Percentiles rank a stretch among this genome's conserved stretches.
phyloP scores from a whole-genome alignment of 2,329 filamentous ascomycete species.

The Xylariaceae sp. region DNA sequence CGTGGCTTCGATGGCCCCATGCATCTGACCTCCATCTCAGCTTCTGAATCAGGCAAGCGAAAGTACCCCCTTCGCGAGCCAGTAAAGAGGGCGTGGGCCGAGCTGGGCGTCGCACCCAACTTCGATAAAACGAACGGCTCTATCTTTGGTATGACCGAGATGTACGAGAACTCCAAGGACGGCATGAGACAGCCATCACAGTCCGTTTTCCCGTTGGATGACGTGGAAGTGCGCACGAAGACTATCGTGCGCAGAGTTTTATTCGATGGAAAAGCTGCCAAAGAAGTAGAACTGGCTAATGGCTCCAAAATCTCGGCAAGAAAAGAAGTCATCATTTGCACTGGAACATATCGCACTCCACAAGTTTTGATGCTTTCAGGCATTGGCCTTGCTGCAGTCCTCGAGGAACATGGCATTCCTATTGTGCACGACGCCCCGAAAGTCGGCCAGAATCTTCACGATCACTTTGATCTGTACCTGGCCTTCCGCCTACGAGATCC shows the following conservation, averaged over 20 bases:
- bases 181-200: slow-evolving; percentile 21
- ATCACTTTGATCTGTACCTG: slow-evolving; percentile 23
- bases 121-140: slow-evolving; percentile 28
- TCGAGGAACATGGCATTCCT: slow-evolving; percentile 32
- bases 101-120: slow-evolving; percentile 27
- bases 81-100: slow-evolving; percentile 29
- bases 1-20: slow-evolving; percentile 30
- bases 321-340: slow-evolving; percentile 32
- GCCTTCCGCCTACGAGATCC: slow-evolving; percentile 26
- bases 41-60: slow-evolving; percentile 23
- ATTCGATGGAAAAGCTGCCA: slow-evolving; percentile 27
- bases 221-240: slow-evolving; percentile 19
- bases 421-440: slow-evolving; percentile 31
- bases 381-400: slow-evolving; percentile 27
- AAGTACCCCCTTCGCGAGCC: slow-evolving; percentile 32
- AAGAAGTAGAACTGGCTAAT: slow-evolving; percentile 39
- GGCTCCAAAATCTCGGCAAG: slow-evolving; percentile 25
- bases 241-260: slow-evolving; percentile 8
- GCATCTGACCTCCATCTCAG: slow-evolving; percentile 20
- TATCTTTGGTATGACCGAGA: slow-evolving; percentile 32
- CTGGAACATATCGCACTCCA: slow-evolving; percentile 31
- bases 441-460: slow-evolving; percentile 27
- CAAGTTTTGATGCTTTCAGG: slow-evolving; percentile 34
- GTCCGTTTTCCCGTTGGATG: slow-evolving; percentile 17
- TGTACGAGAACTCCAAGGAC: slow-evolving; percentile 21